Evolutionary conservation across 75 land plant genomes (phyloP).

Genomic region (Adiantum capillusveneris): DNA sequence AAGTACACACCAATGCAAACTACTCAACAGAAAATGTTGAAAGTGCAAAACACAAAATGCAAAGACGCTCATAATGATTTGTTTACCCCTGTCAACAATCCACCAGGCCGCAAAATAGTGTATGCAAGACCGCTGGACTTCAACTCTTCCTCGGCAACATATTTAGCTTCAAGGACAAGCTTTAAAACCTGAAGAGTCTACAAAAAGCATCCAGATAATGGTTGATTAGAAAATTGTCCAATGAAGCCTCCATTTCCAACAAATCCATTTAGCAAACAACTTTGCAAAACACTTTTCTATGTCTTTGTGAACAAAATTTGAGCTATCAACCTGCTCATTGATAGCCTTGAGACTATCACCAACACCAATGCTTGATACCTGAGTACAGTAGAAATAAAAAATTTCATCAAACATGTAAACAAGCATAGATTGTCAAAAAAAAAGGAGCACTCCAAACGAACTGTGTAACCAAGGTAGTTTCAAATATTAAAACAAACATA

Average conservation of each 20-base stretch:
- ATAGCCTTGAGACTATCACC: slow-evolving; percentile 44
- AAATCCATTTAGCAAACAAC: slow-evolving; percentile 1
- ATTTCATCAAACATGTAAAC: no score
- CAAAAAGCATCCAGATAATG: neutral
- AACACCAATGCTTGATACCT: slow-evolving; percentile 47
- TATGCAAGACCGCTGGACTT: slow-evolving; percentile 32
- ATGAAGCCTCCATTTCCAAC: neutral
- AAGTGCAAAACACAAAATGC: no score
- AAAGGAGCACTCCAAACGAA: no score
- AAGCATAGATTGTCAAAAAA: no score
- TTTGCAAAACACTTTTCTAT: no score
- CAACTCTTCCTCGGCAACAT: slow-evolving; percentile 38
- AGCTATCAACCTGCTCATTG: slow-evolving; percentile 37
- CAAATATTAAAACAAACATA: no score
- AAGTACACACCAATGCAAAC: neutral
- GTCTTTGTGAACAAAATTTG: no score
- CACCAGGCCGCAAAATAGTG: slow-evolving; percentile 52
- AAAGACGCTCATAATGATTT: no score
- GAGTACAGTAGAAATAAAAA: no score
- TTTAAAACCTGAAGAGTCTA: slow-evolving; percentile 34
- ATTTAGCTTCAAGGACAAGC: slow-evolving; percentile 39
- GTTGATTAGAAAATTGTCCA: neutral
- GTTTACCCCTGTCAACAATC: slow-evolving; percentile 26
- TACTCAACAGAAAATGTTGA: neutral
- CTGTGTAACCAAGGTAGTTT: no score